Conservation (phyloP, 106 monocot genomes). For the Dendrobium catenatum region DNA sequence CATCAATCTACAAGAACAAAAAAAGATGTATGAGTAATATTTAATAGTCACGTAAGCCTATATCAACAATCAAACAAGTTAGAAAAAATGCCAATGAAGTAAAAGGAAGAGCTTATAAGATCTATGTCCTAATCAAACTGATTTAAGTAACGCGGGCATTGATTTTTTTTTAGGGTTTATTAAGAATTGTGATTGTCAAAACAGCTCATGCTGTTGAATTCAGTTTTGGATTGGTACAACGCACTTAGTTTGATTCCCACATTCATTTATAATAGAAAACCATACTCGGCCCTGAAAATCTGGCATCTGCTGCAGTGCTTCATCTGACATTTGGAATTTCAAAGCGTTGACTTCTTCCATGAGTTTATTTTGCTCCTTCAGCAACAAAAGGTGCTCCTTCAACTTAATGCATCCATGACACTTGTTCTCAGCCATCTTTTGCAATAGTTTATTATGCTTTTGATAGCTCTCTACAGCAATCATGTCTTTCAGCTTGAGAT, state of each 20-base stretch:
- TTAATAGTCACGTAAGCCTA: neutral
- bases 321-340: constrained; percentile 91
- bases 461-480: constrained; percentile 51
- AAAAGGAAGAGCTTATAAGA: neutral
- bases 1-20: constrained; percentile 64
- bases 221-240: neutral
- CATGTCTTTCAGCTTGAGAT: constrained; percentile 83
- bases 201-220: neutral
- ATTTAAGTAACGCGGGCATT: neutral
- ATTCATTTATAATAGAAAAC: constrained; percentile 2
- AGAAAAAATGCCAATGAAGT: neutral
- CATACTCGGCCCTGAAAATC: constrained; percentile 95
- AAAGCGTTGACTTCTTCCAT: constrained; percentile 75
- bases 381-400: constrained; percentile 59
- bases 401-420: constrained; percentile 92
- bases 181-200: neutral
- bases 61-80: neutral
- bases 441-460: constrained; percentile 50
- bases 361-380: constrained; percentile 65
- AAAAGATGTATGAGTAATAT: neutral
- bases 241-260: neutral
- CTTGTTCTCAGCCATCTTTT: constrained; percentile 75
- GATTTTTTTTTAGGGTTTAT: neutral
- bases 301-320: constrained; percentile 91
- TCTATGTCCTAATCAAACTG: neutral